Percentiles rank a stretch among this genome's conserved stretches.
Conservation (phyloP, 805 yeast genomes). For the Ogataea haglerorum region DNA sequence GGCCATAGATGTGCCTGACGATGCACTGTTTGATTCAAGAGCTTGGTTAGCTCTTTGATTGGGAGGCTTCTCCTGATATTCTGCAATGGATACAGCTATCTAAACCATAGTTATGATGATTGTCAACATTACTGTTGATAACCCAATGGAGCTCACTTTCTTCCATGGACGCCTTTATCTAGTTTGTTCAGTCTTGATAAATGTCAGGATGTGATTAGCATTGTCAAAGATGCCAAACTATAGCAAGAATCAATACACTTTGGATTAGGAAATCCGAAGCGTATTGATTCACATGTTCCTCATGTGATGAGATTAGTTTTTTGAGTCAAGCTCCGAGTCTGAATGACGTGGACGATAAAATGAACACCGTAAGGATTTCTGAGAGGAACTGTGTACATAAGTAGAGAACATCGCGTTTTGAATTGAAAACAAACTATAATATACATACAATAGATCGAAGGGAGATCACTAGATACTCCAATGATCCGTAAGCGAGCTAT, state of each 20-base stretch:
- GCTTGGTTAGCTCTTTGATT: slow-evolving; percentile 7
- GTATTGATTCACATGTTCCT: slow-evolving; percentile 2
- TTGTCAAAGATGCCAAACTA: slow-evolving; percentile 68
- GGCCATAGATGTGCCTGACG: slow-evolving; percentile 3
- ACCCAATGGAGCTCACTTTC: slow-evolving; percentile 89
- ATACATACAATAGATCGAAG: slow-evolving; percentile 1
- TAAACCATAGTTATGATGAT: slow-evolving; percentile 77
- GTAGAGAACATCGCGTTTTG: slow-evolving; percentile 5
- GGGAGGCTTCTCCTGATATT: slow-evolving; percentile 30
- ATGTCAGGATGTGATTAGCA: slow-evolving; percentile 38
- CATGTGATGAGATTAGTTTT: slow-evolving; percentile 67
- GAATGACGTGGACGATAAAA: slow-evolving; percentile 51
- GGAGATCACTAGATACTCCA: slow-evolving; percentile 18
- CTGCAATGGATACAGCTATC: slow-evolving; percentile 58
- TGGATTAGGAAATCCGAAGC: slow-evolving; percentile 2
- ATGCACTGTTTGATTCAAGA: slow-evolving; percentile 1
- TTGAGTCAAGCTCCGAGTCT: slow-evolving; percentile 89
- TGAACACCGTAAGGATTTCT: slow-evolving; percentile 24
- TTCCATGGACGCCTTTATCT: slow-evolving; percentile 49
- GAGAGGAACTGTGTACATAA: slow-evolving; percentile 11
- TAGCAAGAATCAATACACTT: neutral
- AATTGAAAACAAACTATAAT: slow-evolving; percentile 4
- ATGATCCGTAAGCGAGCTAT: slow-evolving; percentile 33
- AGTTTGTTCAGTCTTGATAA: slow-evolving; percentile 22
- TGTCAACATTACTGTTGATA: slow-evolving; percentile 37